Evolutionary conservation across 2,329 filamentous ascomycete genomes (phyloP), one percentile per base, ranked within the genome.

Genomic region (Fusarium phyllophilum): DNA sequence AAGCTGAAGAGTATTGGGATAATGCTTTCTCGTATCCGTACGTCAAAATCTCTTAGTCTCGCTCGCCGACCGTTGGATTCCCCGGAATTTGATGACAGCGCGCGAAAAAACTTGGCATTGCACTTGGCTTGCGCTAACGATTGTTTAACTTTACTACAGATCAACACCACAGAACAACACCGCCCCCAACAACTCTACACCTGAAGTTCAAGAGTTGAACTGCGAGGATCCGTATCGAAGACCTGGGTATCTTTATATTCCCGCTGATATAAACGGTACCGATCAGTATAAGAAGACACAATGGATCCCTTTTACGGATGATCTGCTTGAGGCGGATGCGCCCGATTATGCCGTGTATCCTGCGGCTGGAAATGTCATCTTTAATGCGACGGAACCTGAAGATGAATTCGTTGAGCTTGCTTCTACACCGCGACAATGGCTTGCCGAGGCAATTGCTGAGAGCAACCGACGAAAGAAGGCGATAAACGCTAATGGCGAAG

Each of bases 251-350:
- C 81, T 79, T 8, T 81, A 94, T 11, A 90, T 94, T 86, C 60
- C 70, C 2, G 65, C 70, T 46, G 70, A 73, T 34, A 66, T 73
- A 39, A 73, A 73, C 39, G 78, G 84, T 22, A 86, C 89, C 26
- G 94, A 94, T 81, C 87, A 93, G 79, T 85, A 85, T 33, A 87
- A 94, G 11, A 85, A 86, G 60, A 85, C 88, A 8, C 72, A 68
- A 63, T 75, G 72, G 72, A 57, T 75, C 5, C 72, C 72, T 0
- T 75, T 67, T 24, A 70, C 61, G 15, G 65, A 75, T 14, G 55
- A 73, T 8, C 94, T 93, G 70, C 86, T 89, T 1, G 92, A 94
- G 64, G 90, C 92, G 8, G 79, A 85, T 4, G 79, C 83, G 0
- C 88, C 87, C 0, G 77, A 84, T 15, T 77, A 84, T 4, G 79